A percentile compares a stretch with the other conserved stretches of the same genome.
Conservation (phyloP, 2,329 filamentous ascomycete genomes). For the Ophiostoma angusticollis region DNA sequence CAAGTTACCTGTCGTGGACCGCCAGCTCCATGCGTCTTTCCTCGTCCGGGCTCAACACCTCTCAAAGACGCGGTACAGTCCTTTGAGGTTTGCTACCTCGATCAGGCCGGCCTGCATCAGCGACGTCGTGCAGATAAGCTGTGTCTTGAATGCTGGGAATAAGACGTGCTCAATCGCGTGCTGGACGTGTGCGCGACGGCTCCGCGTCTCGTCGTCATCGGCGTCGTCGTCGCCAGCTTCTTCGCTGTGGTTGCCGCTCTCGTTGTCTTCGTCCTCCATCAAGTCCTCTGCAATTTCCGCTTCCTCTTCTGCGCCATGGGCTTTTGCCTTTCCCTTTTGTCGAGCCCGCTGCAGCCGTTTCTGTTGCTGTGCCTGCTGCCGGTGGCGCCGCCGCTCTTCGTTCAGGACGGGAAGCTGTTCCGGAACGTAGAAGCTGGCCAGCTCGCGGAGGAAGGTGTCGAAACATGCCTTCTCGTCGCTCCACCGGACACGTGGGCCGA, state of each 20-base stretch:
- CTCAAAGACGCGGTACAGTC: conserved; percentile 89
- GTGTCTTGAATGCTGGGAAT: conserved; percentile 76
- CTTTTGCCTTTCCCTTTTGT: conserved; percentile 8
- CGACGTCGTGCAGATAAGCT: conserved; percentile 68
- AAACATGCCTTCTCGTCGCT: conserved; percentile 75
- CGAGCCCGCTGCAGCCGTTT: conserved; percentile 15
- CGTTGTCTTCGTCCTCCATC: conserved; percentile 11
- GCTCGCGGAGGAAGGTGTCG: conserved; percentile 66
- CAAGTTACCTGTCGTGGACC: too few relatives aligned
- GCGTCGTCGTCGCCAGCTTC: conserved; percentile 18
- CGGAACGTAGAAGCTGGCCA: conserved; percentile 83
- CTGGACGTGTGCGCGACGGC: conserved; percentile 55
- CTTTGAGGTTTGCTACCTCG: conserved; percentile 85
- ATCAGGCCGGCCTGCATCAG: conserved; percentile 63
- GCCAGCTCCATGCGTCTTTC: too few relatives aligned
- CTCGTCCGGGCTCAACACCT: conserved; percentile 60
- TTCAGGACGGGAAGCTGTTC: conserved; percentile 53
- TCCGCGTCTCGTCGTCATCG: conserved; percentile 34
- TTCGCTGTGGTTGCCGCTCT: not conserved
- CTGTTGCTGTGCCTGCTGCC: conserved; percentile 7
- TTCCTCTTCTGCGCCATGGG: too few relatives aligned
- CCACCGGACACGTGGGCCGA: conserved; percentile 87
- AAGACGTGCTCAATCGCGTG: conserved; percentile 71
- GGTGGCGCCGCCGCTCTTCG: conserved; percentile 9
- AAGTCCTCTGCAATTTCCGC: too few relatives aligned